Base-by-base conservation (phyloP, 2,329 filamentous ascomycete species). In the Bipolaris cookei region DNA sequence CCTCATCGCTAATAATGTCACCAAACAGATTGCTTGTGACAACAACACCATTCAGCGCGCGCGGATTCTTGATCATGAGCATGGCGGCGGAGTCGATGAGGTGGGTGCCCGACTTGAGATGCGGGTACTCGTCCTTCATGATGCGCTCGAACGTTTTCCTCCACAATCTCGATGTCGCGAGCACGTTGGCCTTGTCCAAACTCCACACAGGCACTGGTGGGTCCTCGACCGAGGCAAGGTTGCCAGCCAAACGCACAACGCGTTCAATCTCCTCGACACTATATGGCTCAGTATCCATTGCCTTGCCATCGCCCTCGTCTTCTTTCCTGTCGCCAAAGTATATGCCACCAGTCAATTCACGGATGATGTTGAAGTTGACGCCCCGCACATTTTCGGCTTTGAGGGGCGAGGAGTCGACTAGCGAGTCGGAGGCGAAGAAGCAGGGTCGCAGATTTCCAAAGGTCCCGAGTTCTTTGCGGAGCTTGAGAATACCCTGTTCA, bases 21-120 rank as follows among this genome's bases (percentile, higher is more conserved):
- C 94, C 95, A 75, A 97, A 97, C 67, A 98, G 76, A 78, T 98
- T 99, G 82, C 89, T 93, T 11, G 93, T 96, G 63, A 98, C 88
- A 44, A 98, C 86, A 34, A 98, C 87, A 51, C 94, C 95, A 76
- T 97, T 98, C 51, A 98, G 83, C 20, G 87, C 86, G 10, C 88
- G 84, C 8, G 94, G 94, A 79, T 93, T 94, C 88, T 96, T 97
- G 73, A 98, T 86, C 90, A 98, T 92, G 68, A 97, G 82, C 93
- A 98, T 97, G 64, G 94, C 94, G n/a, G 94, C 94, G 54, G 88
- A 91, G 80, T 98, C 94, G 74, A 98, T 97, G 48, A 98, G 85
- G 76, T 98, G 93, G 77, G 97, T 94, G 64, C 88, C 86, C 41
- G 96, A 80, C 81, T 90, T 86, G 43, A 97, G 79, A 76, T 94